These are phyloP conservation scores for Rhodotorula sp. DNA, from an alignment of 1,284 basidiomycete species.

Conservation along the genomic window DNA sequence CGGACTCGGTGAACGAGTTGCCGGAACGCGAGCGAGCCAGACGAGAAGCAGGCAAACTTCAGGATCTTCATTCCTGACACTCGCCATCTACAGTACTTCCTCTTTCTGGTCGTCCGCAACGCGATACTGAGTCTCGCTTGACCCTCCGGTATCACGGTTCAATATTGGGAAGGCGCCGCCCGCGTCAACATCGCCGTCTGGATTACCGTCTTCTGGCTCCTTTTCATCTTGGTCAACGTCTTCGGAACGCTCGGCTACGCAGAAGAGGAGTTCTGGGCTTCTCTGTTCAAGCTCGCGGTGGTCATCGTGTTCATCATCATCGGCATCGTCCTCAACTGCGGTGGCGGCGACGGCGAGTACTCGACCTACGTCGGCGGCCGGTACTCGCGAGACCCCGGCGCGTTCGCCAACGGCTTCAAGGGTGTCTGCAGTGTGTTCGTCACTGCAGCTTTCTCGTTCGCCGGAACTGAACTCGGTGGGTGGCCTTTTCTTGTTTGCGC, in stretches of 20 bases:
- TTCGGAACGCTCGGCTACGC: constrained; percentile 43
- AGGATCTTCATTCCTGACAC: no score
- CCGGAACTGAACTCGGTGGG: constrained; percentile 51
- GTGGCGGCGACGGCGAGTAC: constrained; percentile 27
- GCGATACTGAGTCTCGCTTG: no score
- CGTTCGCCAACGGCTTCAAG: constrained; percentile 54
- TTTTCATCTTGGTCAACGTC: constrained; percentile 39
- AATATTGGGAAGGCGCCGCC: constrained; percentile 36
- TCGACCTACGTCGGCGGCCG: constrained; percentile 36
- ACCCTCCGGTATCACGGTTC: constrained; percentile 32
- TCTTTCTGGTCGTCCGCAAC: no score
- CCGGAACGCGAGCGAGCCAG: no score
- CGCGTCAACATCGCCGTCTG: constrained; percentile 37
- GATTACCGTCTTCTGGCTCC: constrained; percentile 46
- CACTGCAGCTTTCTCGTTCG: constrained; percentile 52
- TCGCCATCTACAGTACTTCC: no score
- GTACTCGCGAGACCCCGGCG: constrained; percentile 49
- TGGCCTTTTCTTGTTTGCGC: no score
- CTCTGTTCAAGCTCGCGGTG: constrained; percentile 50
- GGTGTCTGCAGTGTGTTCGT: constrained; percentile 55
- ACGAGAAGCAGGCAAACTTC: no score
- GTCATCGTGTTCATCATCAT: constrained; percentile 51
- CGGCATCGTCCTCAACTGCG: constrained; percentile 41
- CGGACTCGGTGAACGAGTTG: no score
- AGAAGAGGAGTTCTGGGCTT: constrained; percentile 48